Conservation (phyloP, 352 stramenopile species). For the Phytophthora syringae region DNA sequence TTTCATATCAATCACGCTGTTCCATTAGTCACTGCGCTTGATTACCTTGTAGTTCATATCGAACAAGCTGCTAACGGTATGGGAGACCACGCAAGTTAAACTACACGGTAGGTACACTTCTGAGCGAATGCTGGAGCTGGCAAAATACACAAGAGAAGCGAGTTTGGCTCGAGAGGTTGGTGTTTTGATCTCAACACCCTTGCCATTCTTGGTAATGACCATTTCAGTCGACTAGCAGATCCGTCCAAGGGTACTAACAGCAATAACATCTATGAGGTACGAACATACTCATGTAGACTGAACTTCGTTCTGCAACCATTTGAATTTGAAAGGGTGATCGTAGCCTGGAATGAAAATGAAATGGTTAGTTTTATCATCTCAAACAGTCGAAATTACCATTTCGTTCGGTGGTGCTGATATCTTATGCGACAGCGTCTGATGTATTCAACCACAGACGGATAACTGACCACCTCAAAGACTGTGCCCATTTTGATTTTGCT, state of each 20-base stretch:
- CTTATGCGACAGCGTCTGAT: no score
- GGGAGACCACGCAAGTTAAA: constrained; percentile 26
- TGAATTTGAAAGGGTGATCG: constrained; percentile 20
- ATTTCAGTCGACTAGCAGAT: constrained; percentile 16
- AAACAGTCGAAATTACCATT: no score
- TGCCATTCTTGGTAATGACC: constrained; percentile 26
- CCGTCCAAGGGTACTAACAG: constrained; percentile 2
- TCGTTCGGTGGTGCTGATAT: no score
- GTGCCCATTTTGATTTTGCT: no score
- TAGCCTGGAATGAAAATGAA: no score
- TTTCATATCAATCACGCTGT: no score
- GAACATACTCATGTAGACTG: no score
- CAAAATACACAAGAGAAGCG: not conserved
- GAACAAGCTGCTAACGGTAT: not conserved
- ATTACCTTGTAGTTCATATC: no score
- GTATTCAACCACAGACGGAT: no score
- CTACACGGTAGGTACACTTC: constrained; percentile 16
- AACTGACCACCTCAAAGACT: no score
- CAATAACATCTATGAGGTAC: constrained; percentile 26
- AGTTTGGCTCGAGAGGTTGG: constrained; percentile 3
- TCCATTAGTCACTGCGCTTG: no score
- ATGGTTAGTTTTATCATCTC: no score
- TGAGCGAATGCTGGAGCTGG: not conserved
- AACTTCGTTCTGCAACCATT: constrained; percentile 15
- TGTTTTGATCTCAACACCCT: constrained; percentile 14